A percentile compares a stretch with the other conserved stretches of the same genome.
These are phyloP conservation scores for Candida sp. DNA, from an alignment of 1,139 yeast genomes.

Conservation along the genomic window DNA sequence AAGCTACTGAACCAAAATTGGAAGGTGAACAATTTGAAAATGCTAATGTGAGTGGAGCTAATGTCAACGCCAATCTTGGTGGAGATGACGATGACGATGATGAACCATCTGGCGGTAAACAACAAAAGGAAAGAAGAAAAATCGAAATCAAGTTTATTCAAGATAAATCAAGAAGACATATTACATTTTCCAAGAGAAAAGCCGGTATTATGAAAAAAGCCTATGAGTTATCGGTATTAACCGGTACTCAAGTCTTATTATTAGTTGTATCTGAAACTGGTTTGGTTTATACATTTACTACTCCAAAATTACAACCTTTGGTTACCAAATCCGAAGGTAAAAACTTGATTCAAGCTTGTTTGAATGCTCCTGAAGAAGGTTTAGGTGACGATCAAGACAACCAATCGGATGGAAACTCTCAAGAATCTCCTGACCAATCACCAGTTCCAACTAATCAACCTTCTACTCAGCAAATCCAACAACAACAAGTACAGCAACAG, in stretches of 20 bases:
- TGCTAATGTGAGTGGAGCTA: slow-evolving; percentile 13
- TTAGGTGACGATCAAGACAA: slow-evolving; percentile 61
- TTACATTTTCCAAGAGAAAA: slow-evolving; percentile 94
- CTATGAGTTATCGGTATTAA: slow-evolving; percentile 89
- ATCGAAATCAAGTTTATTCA: slow-evolving; percentile 96
- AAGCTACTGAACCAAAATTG: slow-evolving; percentile 37
- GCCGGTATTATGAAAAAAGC: slow-evolving; percentile 99
- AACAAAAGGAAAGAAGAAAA: slow-evolving; percentile 84
- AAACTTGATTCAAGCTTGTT: slow-evolving; percentile 92
- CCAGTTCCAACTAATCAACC: slow-evolving; percentile 23
- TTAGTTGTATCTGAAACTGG: slow-evolving; percentile 98
- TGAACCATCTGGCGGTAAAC: slow-evolving; percentile 51
- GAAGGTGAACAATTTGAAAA: slow-evolving; percentile 35
- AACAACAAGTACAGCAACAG: slow-evolving; percentile 27
- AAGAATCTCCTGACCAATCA: slow-evolving; percentile 39
- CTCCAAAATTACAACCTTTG: slow-evolving; percentile 96
- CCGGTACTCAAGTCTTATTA: slow-evolving; percentile 94
- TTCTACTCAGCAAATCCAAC: slow-evolving; percentile 20
- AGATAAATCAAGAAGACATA: slow-evolving; percentile 96
- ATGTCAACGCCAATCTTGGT: slow-evolving; percentile 20
- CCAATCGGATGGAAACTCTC: slow-evolving; percentile 52
- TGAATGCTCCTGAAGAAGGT: slow-evolving; percentile 84
- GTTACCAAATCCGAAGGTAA: slow-evolving; percentile 98
- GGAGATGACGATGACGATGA: slow-evolving; percentile 71
- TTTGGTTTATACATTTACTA: slow-evolving; percentile 95